Percentiles rank a stretch among this genome's conserved stretches.
Conservation (phyloP, 345 rosid species). For the Cardamine chenopodiifolia region DNA sequence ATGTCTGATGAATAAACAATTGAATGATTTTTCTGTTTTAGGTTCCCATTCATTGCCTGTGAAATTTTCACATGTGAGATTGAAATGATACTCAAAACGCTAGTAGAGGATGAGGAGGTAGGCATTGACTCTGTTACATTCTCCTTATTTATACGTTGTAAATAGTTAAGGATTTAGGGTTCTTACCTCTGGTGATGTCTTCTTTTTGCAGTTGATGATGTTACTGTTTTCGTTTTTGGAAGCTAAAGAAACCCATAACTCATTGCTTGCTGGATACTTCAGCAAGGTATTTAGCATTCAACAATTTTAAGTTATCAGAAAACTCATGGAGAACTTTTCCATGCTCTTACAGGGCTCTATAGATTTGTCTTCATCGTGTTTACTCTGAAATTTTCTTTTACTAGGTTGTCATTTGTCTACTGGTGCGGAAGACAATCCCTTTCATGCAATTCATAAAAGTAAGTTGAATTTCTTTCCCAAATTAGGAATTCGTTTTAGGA, state of each 20-base stretch:
- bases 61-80: slow-evolving; percentile 95
- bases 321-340: slow-evolving; percentile 6
- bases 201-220: slow-evolving; percentile 71
- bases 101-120: slow-evolving; percentile 94
- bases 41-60: slow-evolving; percentile 92
- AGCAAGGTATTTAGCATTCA: slow-evolving; percentile 70
- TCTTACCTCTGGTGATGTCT: slow-evolving; percentile 35
- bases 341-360: slow-evolving; percentile 7
- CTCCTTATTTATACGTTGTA: slow-evolving; percentile 8
- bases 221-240: slow-evolving; percentile 84
- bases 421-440: slow-evolving; percentile 82
- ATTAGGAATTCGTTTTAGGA: not conserved
- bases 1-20: slow-evolving; percentile 20
- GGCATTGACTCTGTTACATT: slow-evolving; percentile 25
- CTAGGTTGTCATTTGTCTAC: slow-evolving; percentile 82
- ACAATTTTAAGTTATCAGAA: slow-evolving; percentile 14
- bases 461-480: slow-evolving; percentile 40
- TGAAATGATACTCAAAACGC: slow-evolving; percentile 85
- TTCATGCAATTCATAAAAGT: slow-evolving; percentile 79
- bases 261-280: slow-evolving; percentile 84
- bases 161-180: not conserved
- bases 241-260: slow-evolving; percentile 60
- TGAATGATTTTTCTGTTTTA: slow-evolving; percentile 32
- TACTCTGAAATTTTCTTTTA: slow-evolving; percentile 26
- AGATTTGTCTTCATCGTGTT: not conserved